Evolutionary conservation across 345 rosid genomes (phyloP).

Genomic region (Raphanus raphanistrum): DNA sequence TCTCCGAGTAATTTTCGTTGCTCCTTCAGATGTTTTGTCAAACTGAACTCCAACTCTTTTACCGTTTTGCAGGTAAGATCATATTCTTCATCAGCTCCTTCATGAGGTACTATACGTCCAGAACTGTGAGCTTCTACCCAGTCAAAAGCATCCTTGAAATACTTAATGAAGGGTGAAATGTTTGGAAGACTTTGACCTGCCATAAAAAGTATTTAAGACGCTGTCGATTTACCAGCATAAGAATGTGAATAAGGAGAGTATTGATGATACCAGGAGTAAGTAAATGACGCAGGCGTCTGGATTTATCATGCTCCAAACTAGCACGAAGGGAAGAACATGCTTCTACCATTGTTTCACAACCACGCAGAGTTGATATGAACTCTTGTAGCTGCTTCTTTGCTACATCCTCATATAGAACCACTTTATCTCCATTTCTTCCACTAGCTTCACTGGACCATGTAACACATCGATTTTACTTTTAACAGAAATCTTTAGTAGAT

Average conservation of each 20-base stretch:
- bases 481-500: conserved; percentile 10
- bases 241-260: conserved; percentile 11
- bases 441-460: conserved; percentile 66
- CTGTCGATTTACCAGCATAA: conserved; percentile 10
- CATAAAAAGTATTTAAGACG: conserved; percentile 34
- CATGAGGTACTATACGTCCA: conserved; percentile 87
- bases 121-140: conserved; percentile 88
- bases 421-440: conserved; percentile 91
- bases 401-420: conserved; percentile 85
- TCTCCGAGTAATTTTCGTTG: conserved; percentile 81
- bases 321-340: conserved; percentile 75
- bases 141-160: conserved; percentile 89
- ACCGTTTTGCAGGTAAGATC: conserved; percentile 67
- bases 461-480: conserved; percentile 4
- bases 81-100: conserved; percentile 79
- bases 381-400: conserved; percentile 88
- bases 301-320: conserved; percentile 63
- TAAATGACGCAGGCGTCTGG: conserved; percentile 63
- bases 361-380: conserved; percentile 77
- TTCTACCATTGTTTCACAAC: conserved; percentile 75
- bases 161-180: conserved; percentile 54
- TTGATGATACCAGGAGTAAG: conserved; percentile 65
- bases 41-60: conserved; percentile 59
- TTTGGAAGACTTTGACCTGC: conserved; percentile 75
- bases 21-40: conserved; percentile 80